Percentiles rank a stretch among this genome's conserved stretches.
phyloP scores from a whole-genome alignment of 1,284 basidiomycete species.

The Cutaneotrichosporon cyanovorans region DNA sequence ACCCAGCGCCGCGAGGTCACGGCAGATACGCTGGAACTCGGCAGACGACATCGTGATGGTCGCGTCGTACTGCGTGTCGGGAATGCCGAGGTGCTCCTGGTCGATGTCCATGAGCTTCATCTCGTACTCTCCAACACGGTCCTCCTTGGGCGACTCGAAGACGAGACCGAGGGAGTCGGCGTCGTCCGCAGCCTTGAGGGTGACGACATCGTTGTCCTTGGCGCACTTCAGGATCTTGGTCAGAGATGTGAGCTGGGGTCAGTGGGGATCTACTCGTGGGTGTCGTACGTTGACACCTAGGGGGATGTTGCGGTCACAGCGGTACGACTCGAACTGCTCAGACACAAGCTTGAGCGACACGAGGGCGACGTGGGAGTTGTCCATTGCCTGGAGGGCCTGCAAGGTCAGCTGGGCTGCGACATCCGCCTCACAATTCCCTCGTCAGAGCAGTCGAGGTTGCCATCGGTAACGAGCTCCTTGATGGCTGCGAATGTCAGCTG shows the following conservation, averaged over 20 bases:
- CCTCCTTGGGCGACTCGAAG: slow-evolving; percentile 85
- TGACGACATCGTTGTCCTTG: slow-evolving; percentile 90
- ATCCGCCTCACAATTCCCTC: slow-evolving; percentile 90
- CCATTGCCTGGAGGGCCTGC: slow-evolving; percentile 92
- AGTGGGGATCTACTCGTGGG: slow-evolving; percentile 1
- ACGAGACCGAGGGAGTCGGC: slow-evolving; percentile 82
- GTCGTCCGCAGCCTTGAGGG: slow-evolving; percentile 85
- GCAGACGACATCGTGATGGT: slow-evolving; percentile 77
- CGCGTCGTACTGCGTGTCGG: slow-evolving; percentile 97
- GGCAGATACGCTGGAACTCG: slow-evolving; percentile 88
- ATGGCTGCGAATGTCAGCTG: slow-evolving; percentile 56
- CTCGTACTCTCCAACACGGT: slow-evolving; percentile 95
- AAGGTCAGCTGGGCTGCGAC: slow-evolving; percentile 47
- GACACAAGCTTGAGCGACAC: slow-evolving; percentile 62
- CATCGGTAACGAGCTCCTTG: slow-evolving; percentile 95
- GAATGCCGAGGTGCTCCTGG: slow-evolving; percentile 88
- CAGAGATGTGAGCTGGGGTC: slow-evolving; percentile 60
- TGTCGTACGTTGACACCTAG: slow-evolving; percentile 67
- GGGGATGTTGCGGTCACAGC: slow-evolving; percentile 94
- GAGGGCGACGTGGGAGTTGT: slow-evolving; percentile 98
- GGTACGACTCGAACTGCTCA: slow-evolving; percentile 75
- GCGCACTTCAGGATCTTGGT: slow-evolving; percentile 97
- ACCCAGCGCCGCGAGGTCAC: slow-evolving; percentile 84
- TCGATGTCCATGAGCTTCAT: slow-evolving; percentile 99
- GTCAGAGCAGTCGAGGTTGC: slow-evolving; percentile 96